Evolutionary conservation across 164 flowering plant genomes (phyloP).

Genomic region (Santalum album): DNA sequence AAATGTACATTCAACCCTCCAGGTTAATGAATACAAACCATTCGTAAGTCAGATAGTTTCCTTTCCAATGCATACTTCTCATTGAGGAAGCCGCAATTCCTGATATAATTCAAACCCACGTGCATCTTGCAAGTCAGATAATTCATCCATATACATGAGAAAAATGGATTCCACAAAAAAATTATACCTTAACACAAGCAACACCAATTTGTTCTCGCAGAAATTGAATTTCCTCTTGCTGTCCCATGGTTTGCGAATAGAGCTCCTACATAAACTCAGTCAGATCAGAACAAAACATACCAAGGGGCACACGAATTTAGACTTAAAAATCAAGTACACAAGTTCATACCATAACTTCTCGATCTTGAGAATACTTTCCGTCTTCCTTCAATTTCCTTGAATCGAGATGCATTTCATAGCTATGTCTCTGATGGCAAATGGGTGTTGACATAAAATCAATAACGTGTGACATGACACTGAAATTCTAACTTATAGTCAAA

Average conservation of each 20-base stretch:
- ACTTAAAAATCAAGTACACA: slow-evolving; percentile 1
- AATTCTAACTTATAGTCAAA: not conserved
- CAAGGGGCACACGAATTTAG: not conserved
- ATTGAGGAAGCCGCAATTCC: slow-evolving; percentile 67
- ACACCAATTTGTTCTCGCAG: slow-evolving; percentile 58
- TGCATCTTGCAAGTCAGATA: slow-evolving; percentile 6
- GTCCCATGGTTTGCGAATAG: slow-evolving; percentile 35
- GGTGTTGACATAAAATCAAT: slow-evolving; percentile 3
- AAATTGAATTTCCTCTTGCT: slow-evolving; percentile 53
- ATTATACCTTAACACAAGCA: slow-evolving; percentile 54
- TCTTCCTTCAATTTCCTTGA: slow-evolving; percentile 26
- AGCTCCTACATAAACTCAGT: slow-evolving; percentile 42
- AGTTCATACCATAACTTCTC: slow-evolving; percentile 7
- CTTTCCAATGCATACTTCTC: slow-evolving; percentile 76
- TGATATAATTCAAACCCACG: slow-evolving; percentile 18
- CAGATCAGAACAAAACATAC: slow-evolving; percentile 2
- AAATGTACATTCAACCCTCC: not conserved
- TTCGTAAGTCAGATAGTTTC: slow-evolving; percentile 61
- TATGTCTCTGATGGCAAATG: slow-evolving; percentile 23
- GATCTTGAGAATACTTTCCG: slow-evolving; percentile 29
- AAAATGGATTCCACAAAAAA: not conserved
- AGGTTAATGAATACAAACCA: slow-evolving; percentile 39
- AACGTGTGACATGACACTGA: not conserved
- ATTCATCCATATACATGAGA: not conserved
- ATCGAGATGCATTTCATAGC: slow-evolving; percentile 18